Conservation (phyloP, 371 early-diverging fungal genomes). For the Apophysomyces ossiformis region DNA sequence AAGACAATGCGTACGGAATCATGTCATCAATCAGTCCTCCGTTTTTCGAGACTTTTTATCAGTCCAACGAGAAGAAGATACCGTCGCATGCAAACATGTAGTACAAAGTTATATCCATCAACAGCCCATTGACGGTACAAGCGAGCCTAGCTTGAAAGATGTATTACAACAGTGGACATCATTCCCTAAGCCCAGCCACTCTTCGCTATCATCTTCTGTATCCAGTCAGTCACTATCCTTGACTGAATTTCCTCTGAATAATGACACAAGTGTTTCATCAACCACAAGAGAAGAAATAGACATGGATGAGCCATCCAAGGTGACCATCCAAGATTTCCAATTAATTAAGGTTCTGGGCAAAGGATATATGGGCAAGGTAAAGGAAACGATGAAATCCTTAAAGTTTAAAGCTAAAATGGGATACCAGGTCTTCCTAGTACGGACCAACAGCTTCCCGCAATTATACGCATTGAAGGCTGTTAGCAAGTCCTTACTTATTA, state of each 20-base stretch:
- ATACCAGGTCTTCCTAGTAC: slow-evolving; percentile 86
- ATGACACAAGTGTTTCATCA: slow-evolving; percentile 4
- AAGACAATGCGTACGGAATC: slow-evolving; percentile 42
- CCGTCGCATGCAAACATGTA: slow-evolving; percentile 25
- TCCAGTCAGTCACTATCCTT: neutral
- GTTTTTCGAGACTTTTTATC: slow-evolving; percentile 52
- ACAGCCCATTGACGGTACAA: slow-evolving; percentile 6
- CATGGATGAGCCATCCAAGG: neutral
- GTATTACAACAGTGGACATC: neutral
- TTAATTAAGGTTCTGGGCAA: slow-evolving; percentile 61
- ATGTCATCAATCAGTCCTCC: slow-evolving; percentile 36
- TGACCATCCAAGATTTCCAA: slow-evolving; percentile 51
- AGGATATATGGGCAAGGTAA: slow-evolving; percentile 62
- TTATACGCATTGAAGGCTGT: slow-evolving; percentile 95
- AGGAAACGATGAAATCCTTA: neutral
- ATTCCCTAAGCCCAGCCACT: neutral
- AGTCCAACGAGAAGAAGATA: slow-evolving; percentile 52
- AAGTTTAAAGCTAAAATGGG: neutral
- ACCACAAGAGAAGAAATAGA: neutral
- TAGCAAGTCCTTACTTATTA: slow-evolving; percentile 90
- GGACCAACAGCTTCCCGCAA: slow-evolving; percentile 48
- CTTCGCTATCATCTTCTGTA: neutral
- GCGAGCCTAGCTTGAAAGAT: neutral
- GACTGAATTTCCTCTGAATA: neutral
- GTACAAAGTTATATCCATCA: slow-evolving; percentile 32